Conservation (phyloP, 1,284 basidiomycete genomes). For the Sporisorium iseilematis-ciliati region DNA sequence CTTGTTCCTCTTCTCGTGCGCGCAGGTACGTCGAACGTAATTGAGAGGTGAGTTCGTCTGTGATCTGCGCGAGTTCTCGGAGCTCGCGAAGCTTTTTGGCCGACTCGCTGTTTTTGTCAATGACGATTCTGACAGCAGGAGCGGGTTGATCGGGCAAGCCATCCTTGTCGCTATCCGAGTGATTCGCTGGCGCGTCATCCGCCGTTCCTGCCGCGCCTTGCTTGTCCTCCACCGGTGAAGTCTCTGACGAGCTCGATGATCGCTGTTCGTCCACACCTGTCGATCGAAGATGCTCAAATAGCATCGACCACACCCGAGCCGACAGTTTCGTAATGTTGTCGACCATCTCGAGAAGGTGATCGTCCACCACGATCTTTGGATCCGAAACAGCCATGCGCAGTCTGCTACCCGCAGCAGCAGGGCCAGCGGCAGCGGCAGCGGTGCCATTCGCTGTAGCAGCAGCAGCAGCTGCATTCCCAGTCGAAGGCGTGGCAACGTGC, state of each 20-base stretch:
- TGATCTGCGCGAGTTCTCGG: constrained; percentile 29
- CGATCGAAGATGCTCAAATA: constrained; percentile 53
- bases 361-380: constrained; percentile 44
- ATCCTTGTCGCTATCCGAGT: constrained; percentile 18
- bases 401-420: constrained; percentile 22
- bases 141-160: background rate
- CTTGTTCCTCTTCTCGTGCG: constrained; percentile 40
- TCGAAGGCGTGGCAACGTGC: constrained; percentile 18
- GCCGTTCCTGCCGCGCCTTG: background rate
- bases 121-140: background rate
- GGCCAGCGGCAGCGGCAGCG: constrained; percentile 4
- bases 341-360: constrained; percentile 56
- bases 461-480: constrained; percentile 11
- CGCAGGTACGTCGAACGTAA: constrained; percentile 47
- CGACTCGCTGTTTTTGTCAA: background rate
- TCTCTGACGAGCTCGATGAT: constrained; percentile 6
- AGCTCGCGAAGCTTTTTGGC: constrained; percentile 29
- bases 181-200: background rate
- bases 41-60: constrained; percentile 45
- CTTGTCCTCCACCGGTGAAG: constrained; percentile 2
- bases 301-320: constrained; percentile 53
- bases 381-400: constrained; percentile 28
- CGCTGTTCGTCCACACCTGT: constrained; percentile 24
- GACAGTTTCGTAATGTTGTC: constrained; percentile 60
- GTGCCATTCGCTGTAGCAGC: constrained; percentile 6